phyloP scores from a whole-genome alignment of 2,329 filamentous ascomycete species.

The Aspergillus fumigatus region DNA sequence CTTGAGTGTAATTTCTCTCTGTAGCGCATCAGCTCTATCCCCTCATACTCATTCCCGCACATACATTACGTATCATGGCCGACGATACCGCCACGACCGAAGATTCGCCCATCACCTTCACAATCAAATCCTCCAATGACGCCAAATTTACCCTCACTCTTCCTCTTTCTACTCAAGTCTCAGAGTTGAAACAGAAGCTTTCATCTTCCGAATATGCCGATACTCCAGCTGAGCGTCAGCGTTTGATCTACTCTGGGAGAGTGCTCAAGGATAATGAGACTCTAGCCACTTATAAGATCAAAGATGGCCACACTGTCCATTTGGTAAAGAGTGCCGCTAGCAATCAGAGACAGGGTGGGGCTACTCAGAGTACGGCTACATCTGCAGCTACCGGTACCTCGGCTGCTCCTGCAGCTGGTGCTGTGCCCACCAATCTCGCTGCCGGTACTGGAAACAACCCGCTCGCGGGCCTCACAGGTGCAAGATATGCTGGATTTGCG shows the following conservation, averaged over 20 bases:
- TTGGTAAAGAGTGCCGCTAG: slow-evolving; percentile 94
- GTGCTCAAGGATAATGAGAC: slow-evolving; percentile 94
- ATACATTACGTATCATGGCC: slow-evolving; percentile 31
- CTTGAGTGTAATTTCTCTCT: slow-evolving; percentile 1
- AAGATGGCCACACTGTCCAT: slow-evolving; percentile 91
- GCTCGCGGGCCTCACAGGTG: slow-evolving; percentile 83
- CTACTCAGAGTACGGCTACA: slow-evolving; percentile 45
- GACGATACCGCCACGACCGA: slow-evolving; percentile 44
- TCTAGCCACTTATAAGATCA: slow-evolving; percentile 85
- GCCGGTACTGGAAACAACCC: slow-evolving; percentile 71
- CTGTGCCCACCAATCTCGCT: slow-evolving; percentile 47
- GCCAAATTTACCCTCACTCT: slow-evolving; percentile 80
- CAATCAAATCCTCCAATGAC: slow-evolving; percentile 94
- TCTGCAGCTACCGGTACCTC: slow-evolving; percentile 28
- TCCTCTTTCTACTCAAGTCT: slow-evolving; percentile 67
- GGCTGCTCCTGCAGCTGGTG: slow-evolving; percentile 28
- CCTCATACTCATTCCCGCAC: slow-evolving; percentile 1
- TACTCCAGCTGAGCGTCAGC: slow-evolving; percentile 80
- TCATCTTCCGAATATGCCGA: slow-evolving; percentile 77
- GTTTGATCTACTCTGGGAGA: slow-evolving; percentile 93
- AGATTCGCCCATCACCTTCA: slow-evolving; percentile 84
- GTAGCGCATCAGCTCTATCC: neutral
- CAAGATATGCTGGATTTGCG: slow-evolving; percentile 86
- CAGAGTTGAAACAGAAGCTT: slow-evolving; percentile 86
- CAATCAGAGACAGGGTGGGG: slow-evolving; percentile 61